A percentile compares a stretch with the other conserved stretches of the same genome.
Evolutionary conservation across 2,329 filamentous ascomycete species (phyloP).

Genomic region (Pezicula radicicola): DNA sequence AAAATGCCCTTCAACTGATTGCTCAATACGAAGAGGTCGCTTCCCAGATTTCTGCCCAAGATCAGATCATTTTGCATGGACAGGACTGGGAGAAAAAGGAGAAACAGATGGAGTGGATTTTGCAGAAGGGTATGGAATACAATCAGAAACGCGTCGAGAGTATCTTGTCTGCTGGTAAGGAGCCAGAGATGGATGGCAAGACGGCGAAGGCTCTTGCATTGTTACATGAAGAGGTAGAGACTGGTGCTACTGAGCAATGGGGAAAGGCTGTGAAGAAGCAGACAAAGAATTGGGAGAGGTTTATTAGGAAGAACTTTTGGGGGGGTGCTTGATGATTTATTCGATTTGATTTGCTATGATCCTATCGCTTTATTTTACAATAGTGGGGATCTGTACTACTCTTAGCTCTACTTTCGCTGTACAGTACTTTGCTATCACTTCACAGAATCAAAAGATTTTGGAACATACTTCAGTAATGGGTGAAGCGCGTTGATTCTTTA

Average conservation of each 20-base stretch:
- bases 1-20: not conserved
- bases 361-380: too few species aligned
- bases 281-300: constrained; percentile 15
- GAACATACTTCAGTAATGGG: too few species aligned
- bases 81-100: not conserved
- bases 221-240: not conserved
- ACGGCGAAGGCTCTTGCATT: not conserved
- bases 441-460: too few species aligned
- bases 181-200: constrained; percentile 5
- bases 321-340: too few species aligned
- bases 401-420: too few species aligned
- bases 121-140: not conserved
- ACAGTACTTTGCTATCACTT: too few species aligned
- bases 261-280: constrained; percentile 18
- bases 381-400: too few species aligned
- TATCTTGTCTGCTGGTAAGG: not conserved
- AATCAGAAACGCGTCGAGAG: not conserved
- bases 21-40: not conserved
- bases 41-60: not conserved
- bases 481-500: too few species aligned
- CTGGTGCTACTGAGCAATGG: constrained; percentile 9
- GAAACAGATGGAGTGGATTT: not conserved
- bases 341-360: too few species aligned
- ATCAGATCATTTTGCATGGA: not conserved
- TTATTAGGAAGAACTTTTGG: constrained; percentile 7